These are phyloP conservation scores for Cryptosporidium sp. DNA, from an alignment of 169 alveolate genomes.

Conservation along the genomic window DNA sequence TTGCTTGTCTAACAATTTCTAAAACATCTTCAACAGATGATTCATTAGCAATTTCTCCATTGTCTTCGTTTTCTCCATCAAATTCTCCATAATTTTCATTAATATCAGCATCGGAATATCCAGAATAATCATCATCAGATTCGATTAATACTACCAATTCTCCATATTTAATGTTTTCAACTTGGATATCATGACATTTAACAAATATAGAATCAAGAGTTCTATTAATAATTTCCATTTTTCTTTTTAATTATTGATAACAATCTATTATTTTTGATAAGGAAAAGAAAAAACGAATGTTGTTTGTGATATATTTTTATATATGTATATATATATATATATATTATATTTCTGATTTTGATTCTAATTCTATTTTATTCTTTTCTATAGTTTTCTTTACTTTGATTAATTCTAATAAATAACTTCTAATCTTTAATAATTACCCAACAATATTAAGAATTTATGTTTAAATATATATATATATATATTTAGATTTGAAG, in stretches of 20 bases:
- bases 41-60: slow-evolving; percentile 45
- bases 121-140: slow-evolving; percentile 24
- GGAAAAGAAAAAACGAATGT: too few relatives aligned
- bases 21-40: slow-evolving; percentile 55
- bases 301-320: too few relatives aligned
- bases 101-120: slow-evolving; percentile 3
- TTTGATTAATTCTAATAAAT: too few relatives aligned
- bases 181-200: slow-evolving; percentile 33
- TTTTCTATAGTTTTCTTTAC: neutral
- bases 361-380: neutral
- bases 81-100: neutral
- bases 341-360: too few relatives aligned
- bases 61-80: neutral
- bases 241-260: neutral
- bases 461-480: too few relatives aligned
- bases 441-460: too few relatives aligned
- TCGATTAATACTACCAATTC: slow-evolving; percentile 58
- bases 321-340: too few relatives aligned
- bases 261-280: neutral
- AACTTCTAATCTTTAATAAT: too few relatives aligned
- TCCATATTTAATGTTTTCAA: slow-evolving; percentile 55
- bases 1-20: slow-evolving; percentile 72
- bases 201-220: slow-evolving; percentile 29
- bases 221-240: slow-evolving; percentile 50
- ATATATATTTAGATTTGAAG: neutral